Percentiles rank a stretch among this genome's conserved stretches.
Evolutionary conservation across 352 stramenopile genomes (phyloP).

Genomic region (Halophytophthora batemanensis): DNA sequence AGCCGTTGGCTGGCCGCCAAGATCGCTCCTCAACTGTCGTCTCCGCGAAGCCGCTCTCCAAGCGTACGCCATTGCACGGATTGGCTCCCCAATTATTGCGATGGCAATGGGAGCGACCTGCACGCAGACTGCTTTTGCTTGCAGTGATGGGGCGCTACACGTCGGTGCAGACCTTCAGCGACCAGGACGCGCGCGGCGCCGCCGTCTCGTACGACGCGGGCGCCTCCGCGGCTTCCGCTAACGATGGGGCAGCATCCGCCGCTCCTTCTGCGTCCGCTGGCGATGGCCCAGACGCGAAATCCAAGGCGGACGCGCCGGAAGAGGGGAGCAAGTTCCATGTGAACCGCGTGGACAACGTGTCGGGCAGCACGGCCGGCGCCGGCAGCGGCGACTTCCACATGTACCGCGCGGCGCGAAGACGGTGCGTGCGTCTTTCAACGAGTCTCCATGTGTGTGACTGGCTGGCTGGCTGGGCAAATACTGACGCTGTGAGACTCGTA

Average conservation of each 20-base stretch:
- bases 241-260: conserved; percentile 2
- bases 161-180: conserved; percentile 82
- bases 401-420: conserved; percentile 91
- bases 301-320: conserved; percentile 9
- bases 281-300: not conserved
- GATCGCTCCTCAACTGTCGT: too few relatives aligned
- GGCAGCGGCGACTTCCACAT: conserved; percentile 96
- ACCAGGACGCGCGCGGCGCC: conserved; percentile 72
- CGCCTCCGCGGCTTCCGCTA: not conserved
- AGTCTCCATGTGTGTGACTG: not conserved
- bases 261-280: not conserved
- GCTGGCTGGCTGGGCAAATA: not conserved
- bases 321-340: conserved; percentile 41
- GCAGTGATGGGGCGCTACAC: conserved; percentile 69
- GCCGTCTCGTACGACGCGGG: conserved; percentile 49
- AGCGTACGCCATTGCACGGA: too few relatives aligned
- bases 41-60: too few relatives aligned
- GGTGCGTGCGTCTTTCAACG: conserved; percentile 24
- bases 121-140: too few relatives aligned
- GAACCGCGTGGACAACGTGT: conserved; percentile 93
- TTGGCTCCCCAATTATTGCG: too few relatives aligned
- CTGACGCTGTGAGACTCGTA: not conserved
- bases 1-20: too few relatives aligned
- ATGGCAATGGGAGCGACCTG: too few relatives aligned
- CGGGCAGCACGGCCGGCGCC: conserved; percentile 91